phyloP scores from a whole-genome alignment of 306 rosid genomes.

The Pterocarpus macrocarpus region DNA sequence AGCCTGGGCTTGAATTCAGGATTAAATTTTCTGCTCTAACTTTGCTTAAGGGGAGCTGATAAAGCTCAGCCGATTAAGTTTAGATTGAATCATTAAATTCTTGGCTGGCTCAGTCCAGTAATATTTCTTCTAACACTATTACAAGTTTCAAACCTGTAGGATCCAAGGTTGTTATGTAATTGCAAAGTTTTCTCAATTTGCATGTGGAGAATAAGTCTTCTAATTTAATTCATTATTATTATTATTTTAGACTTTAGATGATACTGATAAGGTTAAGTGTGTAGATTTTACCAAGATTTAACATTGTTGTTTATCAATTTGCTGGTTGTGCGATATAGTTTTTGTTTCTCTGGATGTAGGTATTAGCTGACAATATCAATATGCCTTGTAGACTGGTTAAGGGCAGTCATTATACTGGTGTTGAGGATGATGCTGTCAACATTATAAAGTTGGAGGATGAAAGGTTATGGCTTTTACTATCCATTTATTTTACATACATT shows the following conservation, averaged over 20 bases:
- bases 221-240: not conserved
- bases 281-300: slow-evolving; percentile 22
- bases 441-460: slow-evolving; percentile 94
- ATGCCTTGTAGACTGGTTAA: slow-evolving; percentile 98
- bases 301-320: slow-evolving; percentile 28
- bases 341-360: slow-evolving; percentile 65
- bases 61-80: slow-evolving; percentile 1
- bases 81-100: not conserved
- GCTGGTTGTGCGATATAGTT: slow-evolving; percentile 33
- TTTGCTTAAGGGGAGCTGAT: slow-evolving; percentile 2
- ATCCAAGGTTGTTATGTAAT: slow-evolving; percentile 5
- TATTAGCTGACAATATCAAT: slow-evolving; percentile 89
- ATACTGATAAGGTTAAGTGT: slow-evolving; percentile 19
- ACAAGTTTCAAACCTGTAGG: slow-evolving; percentile 9
- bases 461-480: slow-evolving; percentile 63
- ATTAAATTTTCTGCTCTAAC: not conserved
- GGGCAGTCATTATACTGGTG: slow-evolving; percentile 98
- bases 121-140: not conserved
- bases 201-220: not conserved
- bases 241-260: slow-evolving; percentile 7
- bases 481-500: slow-evolving; percentile 41
- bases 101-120: not conserved
- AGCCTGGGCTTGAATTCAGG: slow-evolving; percentile 19
- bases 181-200: slow-evolving; percentile 15
- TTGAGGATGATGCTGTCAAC: slow-evolving; percentile 94